Conservation (phyloP, 2,329 filamentous ascomycete species). For the Ramularia endophylla region DNA sequence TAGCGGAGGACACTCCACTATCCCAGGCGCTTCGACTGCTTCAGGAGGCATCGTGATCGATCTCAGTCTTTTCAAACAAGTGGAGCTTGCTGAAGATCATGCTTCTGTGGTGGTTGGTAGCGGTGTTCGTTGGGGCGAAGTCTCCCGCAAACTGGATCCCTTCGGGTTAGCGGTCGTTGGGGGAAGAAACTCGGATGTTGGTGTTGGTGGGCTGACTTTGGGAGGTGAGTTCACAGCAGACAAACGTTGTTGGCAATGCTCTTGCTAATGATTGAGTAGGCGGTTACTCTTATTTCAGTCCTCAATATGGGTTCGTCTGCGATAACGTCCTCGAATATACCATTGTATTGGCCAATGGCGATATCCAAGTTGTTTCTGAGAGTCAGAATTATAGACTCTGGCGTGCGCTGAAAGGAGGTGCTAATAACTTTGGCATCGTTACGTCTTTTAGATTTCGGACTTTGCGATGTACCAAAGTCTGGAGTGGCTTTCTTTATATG, state of each 20-base stretch:
- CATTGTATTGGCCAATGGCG: constrained; percentile 21
- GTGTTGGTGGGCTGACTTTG: constrained; percentile 42
- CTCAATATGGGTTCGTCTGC: constrained; percentile 44
- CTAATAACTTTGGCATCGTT: constrained; percentile 22
- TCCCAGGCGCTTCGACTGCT: constrained; percentile 21
- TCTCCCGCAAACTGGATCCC: constrained; percentile 37
- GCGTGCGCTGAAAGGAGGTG: constrained; percentile 24
- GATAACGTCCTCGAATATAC: constrained; percentile 26
- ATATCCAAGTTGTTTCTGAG: constrained; percentile 16
- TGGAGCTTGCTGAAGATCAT: constrained; percentile 14
- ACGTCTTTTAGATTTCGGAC: too few relatives aligned
- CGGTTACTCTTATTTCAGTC: constrained; percentile 47
- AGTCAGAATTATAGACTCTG: constrained; percentile 21
- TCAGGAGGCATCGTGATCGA: constrained; percentile 25
- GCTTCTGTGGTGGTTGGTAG: constrained; percentile 34
- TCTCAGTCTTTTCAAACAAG: constrained; percentile 16
- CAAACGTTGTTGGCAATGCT: too few relatives aligned
- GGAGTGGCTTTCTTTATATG: too few relatives aligned
- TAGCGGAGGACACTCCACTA: constrained; percentile 27
- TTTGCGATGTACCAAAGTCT: too few relatives aligned
- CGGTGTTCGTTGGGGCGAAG: constrained; percentile 41
- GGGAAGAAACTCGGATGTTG: constrained; percentile 39
- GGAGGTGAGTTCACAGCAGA: too few relatives aligned
- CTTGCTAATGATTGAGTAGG: too few relatives aligned
- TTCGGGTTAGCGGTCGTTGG: constrained; percentile 39